Percentiles rank a stretch among this genome's conserved stretches.
phyloP scores from a whole-genome alignment of 108 stramenopile species.

The Pseudonitzschia multiseries region DNA sequence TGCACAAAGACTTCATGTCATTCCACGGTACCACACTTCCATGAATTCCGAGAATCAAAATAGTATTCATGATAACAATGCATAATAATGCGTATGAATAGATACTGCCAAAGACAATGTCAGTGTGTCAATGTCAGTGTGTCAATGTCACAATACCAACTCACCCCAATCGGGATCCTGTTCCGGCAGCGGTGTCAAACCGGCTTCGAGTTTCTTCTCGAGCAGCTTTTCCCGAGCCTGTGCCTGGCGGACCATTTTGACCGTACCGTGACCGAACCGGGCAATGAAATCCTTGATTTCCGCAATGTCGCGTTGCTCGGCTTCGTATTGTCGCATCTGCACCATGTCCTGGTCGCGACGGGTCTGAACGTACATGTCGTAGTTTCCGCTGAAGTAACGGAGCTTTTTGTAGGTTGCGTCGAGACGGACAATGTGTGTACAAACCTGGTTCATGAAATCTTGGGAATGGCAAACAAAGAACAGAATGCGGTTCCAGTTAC shows the following conservation, averaged over 20 bases:
- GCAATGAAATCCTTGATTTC: conserved; percentile 95
- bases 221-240: conserved; percentile 90
- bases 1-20: too few relatives aligned
- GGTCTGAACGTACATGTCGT: conserved; percentile 93
- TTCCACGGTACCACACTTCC: too few relatives aligned
- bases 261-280: conserved; percentile 94
- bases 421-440: conserved; percentile 94
- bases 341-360: conserved; percentile 95
- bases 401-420: conserved; percentile 91
- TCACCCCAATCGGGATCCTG: conserved; percentile 66
- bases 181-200: conserved; percentile 81
- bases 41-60: too few relatives aligned
- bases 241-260: conserved; percentile 94
- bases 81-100: too few relatives aligned
- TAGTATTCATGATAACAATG: too few relatives aligned
- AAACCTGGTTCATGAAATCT: conserved; percentile 98
- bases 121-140: too few relatives aligned
- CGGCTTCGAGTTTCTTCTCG: conserved; percentile 89
- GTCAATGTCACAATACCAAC: too few relatives aligned
- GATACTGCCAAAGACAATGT: too few relatives aligned
- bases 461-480: conserved; percentile 95
- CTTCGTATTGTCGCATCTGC: conserved; percentile 93
- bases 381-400: conserved; percentile 95
- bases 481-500: conserved; percentile 91
- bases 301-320: conserved; percentile 96